phyloP scores from a whole-genome alignment of 2,329 filamentous ascomycete species.

The Thielaviopsis ethacetica region DNA sequence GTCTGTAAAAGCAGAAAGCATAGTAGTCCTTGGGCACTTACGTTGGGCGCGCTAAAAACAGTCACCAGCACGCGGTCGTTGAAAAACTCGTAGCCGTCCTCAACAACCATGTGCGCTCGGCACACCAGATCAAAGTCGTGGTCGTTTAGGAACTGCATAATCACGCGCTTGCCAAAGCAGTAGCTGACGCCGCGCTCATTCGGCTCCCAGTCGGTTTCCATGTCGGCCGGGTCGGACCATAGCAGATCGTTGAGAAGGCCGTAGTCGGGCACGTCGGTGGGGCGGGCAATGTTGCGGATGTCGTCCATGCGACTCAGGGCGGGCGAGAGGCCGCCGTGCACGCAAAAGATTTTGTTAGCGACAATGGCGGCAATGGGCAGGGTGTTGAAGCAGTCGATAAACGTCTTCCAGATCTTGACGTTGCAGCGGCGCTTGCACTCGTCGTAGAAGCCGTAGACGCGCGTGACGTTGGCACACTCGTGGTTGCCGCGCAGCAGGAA shows the following conservation, averaged over 20 bases:
- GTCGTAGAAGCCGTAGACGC: slow-evolving; percentile 95
- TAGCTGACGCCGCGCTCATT: slow-evolving; percentile 96
- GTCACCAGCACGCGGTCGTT: slow-evolving; percentile 89
- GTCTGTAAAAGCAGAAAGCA: too few relatives aligned
- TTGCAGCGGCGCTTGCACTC: slow-evolving; percentile 95
- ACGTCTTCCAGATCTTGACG: slow-evolving; percentile 96
- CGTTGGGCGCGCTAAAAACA: slow-evolving; percentile 93
- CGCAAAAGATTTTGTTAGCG: slow-evolving; percentile 93
- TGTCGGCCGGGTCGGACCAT: slow-evolving; percentile 95
- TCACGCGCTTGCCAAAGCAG: slow-evolving; percentile 96
- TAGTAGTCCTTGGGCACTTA: slow-evolving; percentile 33
- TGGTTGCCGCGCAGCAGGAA: slow-evolving; percentile 90
- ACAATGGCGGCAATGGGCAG: slow-evolving; percentile 94
- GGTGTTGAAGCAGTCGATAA: slow-evolving; percentile 91
- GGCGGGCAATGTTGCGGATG: slow-evolving; percentile 86
- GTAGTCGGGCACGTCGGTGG: slow-evolving; percentile 94
- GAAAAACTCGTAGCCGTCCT: slow-evolving; percentile 98
- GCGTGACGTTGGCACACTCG: slow-evolving; percentile 89
- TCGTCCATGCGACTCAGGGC: slow-evolving; percentile 95
- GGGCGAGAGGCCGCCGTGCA: slow-evolving; percentile 86
- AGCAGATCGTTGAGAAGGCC: slow-evolving; percentile 86
- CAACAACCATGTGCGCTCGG: slow-evolving; percentile 96
- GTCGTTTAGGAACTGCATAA: slow-evolving; percentile 82
- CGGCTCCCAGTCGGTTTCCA: slow-evolving; percentile 95
- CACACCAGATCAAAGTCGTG: slow-evolving; percentile 98